Evolutionary conservation across 2,329 filamentous ascomycete genomes (phyloP), one percentile per base, ranked within the genome.

Genomic region (Cercospora janseana): DNA sequence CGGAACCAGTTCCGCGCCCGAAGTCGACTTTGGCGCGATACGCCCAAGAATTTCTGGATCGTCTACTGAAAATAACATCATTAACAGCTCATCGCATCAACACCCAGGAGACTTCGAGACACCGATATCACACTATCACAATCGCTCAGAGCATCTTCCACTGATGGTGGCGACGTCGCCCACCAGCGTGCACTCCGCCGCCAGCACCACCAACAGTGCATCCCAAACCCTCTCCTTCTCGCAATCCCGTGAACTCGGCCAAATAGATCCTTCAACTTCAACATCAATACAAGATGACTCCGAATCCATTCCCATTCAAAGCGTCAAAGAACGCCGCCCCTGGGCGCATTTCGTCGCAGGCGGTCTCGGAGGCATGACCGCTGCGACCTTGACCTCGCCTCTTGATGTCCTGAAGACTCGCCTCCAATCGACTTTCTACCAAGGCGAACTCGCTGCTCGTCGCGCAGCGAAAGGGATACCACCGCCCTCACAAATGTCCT

Each of bases 361-460:
- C 78, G 91, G 91, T 32, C 73, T 88, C 45, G 91, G 91, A 61
- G 91, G 91, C 60, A 94, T 95, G 85, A 90, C 88, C 13, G 86
- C 92, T 8, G 88, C 92, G 18, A 85, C 87, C n/a, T 72, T 96
- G n/a, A 96, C 92, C 1, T 90, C 89, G 6, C 92, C 92, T 16
- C 85, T 97, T 52, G 92, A 96, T 66, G 91, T 96, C 24, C 79
- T 97, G 43, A 95, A 95, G 70, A 97, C 92, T 8, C 83, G 92
- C 27, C 77, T 97, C 3, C 92, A 97, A 69, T 94, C 89, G 63
- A 91, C 95, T 66, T 94, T 94, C 69, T 96, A 96, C 76, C 88
- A 95, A 69, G 78, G 83, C 6, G 88, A 95, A 70, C 79, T 95
- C 37, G 79, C 79, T 23, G 81, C 85, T 12, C 79, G 81, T 6